A percentile compares a stretch with the other conserved stretches of the same genome.
phyloP scores from a whole-genome alignment of 2,329 filamentous ascomycete species.

The Ciborinia camelliae region DNA sequence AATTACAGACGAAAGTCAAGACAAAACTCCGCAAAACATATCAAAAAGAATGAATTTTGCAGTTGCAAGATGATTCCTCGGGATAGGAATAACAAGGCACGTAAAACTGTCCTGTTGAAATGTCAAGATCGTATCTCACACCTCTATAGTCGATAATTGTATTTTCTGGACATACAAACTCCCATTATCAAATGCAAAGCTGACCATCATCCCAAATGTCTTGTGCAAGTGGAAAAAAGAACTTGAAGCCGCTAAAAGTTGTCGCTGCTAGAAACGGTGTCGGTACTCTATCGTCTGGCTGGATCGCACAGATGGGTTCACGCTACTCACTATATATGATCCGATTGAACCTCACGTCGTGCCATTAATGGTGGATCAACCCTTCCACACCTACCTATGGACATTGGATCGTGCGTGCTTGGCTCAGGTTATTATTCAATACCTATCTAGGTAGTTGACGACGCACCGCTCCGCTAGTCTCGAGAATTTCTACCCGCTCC shows the following conservation, averaged over 20 bases:
- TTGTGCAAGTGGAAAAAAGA: neutral
- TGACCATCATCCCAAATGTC: neutral
- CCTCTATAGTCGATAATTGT: neutral
- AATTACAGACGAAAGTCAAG: neutral
- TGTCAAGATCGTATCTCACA: neutral
- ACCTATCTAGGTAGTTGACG: neutral
- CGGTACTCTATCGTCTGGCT: neutral
- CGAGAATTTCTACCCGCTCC: neutral
- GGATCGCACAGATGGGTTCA: too few relatives aligned
- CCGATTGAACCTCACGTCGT: too few relatives aligned
- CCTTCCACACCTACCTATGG: too few relatives aligned
- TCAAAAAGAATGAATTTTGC: neutral
- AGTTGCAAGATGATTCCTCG: neutral
- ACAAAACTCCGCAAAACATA: neutral
- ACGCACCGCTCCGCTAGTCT: neutral
- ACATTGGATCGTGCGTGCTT: neutral
- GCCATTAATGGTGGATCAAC: too few relatives aligned
- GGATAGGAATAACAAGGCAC: neutral
- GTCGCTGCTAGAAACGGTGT: neutral
- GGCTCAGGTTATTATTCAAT: conserved; percentile 1
- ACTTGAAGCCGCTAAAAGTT: neutral
- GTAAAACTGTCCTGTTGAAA: neutral
- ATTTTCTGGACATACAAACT: neutral
- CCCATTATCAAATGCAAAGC: neutral
- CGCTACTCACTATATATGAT: too few relatives aligned